phyloP scores from a whole-genome alignment of 2,329 filamentous ascomycete genomes.

The Salinomyces thailandicus region DNA sequence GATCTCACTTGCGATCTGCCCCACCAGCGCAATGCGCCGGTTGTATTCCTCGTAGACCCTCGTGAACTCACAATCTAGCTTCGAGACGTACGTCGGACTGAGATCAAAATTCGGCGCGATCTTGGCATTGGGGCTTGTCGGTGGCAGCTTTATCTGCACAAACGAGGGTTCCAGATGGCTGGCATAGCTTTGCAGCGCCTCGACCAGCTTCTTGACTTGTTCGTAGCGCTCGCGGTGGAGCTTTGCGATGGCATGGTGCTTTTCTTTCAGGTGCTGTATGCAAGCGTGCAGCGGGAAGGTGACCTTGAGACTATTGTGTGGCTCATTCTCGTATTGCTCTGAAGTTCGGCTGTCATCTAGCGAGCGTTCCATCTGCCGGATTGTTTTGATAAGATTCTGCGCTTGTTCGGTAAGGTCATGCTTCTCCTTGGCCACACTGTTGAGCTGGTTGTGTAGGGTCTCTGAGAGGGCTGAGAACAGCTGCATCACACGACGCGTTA shows the following conservation, averaged over 20 bases:
- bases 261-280: constrained; percentile 71
- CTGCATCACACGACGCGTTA: constrained; percentile 40
- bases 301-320: constrained; percentile 56
- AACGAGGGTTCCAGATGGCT: constrained; percentile 89
- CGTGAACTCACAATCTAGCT: constrained; percentile 82
- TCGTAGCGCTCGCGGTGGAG: constrained; percentile 86
- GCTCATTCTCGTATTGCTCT: constrained; percentile 53
- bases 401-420: constrained; percentile 84
- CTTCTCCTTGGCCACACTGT: constrained; percentile 78
- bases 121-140: constrained; percentile 63
- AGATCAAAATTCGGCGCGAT: constrained; percentile 80
- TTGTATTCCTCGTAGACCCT: constrained; percentile 95
- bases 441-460: constrained; percentile 81
- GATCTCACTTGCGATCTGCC: constrained; percentile 67
- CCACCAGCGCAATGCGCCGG: constrained; percentile 65
- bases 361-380: constrained; percentile 87
- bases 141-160: constrained; percentile 73
- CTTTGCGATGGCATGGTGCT: constrained; percentile 67
- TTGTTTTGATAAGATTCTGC: constrained; percentile 69
- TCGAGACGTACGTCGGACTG: constrained; percentile 77
- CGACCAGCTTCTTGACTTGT: constrained; percentile 89
- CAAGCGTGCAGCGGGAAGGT: constrained; percentile 77
- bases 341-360: constrained; percentile 64
- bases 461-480: constrained; percentile 87
- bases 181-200: constrained; percentile 90